Conservation (phyloP, 106 monocot genomes). For the Iris macrosiphon region DNA sequence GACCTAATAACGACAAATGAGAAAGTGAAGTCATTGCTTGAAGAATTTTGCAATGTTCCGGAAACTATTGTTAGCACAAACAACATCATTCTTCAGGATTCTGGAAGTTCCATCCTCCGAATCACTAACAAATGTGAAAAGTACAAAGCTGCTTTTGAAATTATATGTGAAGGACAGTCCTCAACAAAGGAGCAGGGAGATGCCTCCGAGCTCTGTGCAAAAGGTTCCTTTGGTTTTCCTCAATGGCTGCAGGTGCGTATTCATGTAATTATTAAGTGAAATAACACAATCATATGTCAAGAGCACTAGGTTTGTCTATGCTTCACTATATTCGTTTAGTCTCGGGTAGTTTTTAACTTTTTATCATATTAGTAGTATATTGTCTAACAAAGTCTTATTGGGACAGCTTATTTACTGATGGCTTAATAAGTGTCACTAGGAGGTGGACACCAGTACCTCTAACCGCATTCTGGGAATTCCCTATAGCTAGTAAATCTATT, state of each 20-base stretch:
- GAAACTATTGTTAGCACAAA: constrained; percentile 69
- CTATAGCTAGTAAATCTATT: no score
- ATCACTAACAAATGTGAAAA: constrained; percentile 53
- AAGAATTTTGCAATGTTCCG: constrained; percentile 35
- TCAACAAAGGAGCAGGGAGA: constrained; percentile 27
- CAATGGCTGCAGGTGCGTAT: constrained; percentile 58
- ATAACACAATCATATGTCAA: no score
- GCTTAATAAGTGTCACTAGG: no score
- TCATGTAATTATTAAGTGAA: no score
- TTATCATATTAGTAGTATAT: no score
- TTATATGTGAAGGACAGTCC: constrained; percentile 54
- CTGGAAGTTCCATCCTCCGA: constrained; percentile 32
- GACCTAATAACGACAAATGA: constrained; percentile 36
- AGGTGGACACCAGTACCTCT: no score
- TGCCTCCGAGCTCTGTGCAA: constrained; percentile 26
- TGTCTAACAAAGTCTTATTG: no score
- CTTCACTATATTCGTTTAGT: no score
- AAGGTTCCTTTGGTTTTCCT: constrained; percentile 60
- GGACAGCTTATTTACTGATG: no score
- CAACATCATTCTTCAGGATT: constrained; percentile 49
- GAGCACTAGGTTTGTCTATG: no score
- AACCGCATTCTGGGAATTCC: no score
- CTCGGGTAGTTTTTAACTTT: no score
- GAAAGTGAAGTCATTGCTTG: constrained; percentile 29
- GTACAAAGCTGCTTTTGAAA: constrained; percentile 26